Conservation (phyloP, 306 rosid species). For the Corylus avellana region DNA sequence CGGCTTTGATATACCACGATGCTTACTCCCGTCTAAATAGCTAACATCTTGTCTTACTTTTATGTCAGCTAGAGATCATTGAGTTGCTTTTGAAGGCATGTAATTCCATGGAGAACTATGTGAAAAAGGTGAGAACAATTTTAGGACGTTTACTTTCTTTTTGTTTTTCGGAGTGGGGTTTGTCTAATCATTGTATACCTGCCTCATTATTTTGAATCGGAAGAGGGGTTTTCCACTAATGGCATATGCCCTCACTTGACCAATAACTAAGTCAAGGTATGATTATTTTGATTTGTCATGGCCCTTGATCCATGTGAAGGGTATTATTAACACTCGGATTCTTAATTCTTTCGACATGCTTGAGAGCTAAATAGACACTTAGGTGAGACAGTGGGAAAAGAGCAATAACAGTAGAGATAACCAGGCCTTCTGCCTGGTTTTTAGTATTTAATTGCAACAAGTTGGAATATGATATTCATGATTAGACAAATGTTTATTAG, state of each 20-base stretch:
- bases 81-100: conserved; percentile 77
- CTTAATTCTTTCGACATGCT: neutral
- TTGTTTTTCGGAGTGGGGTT: neutral
- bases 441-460: neutral
- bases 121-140: conserved; percentile 54
- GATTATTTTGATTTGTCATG: neutral
- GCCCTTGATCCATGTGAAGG: neutral
- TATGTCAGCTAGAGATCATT: conserved; percentile 65
- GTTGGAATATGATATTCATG: neutral
- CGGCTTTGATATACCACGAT: neutral
- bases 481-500: neutral
- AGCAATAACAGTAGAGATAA: neutral
- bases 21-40: conserved; percentile 10
- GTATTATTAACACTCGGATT: neutral
- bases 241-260: neutral
- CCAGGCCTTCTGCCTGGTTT: neutral
- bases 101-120: conserved; percentile 52
- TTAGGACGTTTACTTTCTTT: neutral
- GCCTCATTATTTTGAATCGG: neutral
- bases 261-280: neutral
- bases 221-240: neutral
- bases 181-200: neutral
- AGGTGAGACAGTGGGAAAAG: neutral
- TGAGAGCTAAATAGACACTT: conserved; percentile 1
- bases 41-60: conserved; percentile 28